Percentiles rank a stretch among this genome's conserved stretches.
Conservation (phyloP, 257 asterid species). For the Eucommia ulmoides region DNA sequence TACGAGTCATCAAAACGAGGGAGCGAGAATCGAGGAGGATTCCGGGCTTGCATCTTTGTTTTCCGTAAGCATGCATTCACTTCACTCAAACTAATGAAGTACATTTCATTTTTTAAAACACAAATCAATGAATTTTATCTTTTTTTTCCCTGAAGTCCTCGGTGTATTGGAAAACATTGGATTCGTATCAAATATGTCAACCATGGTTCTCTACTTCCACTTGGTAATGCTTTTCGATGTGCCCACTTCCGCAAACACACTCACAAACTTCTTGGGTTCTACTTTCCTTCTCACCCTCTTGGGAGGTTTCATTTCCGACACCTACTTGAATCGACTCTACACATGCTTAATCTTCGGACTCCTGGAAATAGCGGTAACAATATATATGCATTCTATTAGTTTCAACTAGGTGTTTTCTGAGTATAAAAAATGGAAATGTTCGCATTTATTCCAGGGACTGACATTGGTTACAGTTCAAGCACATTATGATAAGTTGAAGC, state of each 20-base stretch:
- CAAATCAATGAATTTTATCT: neutral
- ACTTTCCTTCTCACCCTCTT: slow-evolving; percentile 44
- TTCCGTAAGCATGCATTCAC: neutral
- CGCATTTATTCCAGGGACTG: slow-evolving; percentile 25
- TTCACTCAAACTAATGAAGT: neutral
- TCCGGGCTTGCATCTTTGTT: slow-evolving; percentile 1
- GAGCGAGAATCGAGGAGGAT: slow-evolving; percentile 1
- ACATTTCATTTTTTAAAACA: no score
- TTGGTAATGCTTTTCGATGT: slow-evolving; percentile 17
- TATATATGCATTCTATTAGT: neutral
- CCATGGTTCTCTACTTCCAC: slow-evolving; percentile 33
- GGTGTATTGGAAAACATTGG: slow-evolving; percentile 33
- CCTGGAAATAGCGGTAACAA: slow-evolving; percentile 29
- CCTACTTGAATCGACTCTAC: slow-evolving; percentile 33
- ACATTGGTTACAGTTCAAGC: slow-evolving; percentile 42
- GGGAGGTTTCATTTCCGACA: slow-evolving; percentile 44
- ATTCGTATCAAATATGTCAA: slow-evolving; percentile 38
- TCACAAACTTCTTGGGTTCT: slow-evolving; percentile 46
- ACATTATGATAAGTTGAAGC: slow-evolving; percentile 23
- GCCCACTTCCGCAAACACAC: slow-evolving; percentile 32
- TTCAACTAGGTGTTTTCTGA: neutral
- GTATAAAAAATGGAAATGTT: neutral
- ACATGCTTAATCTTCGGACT: slow-evolving; percentile 38
- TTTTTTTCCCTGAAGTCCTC: slow-evolving; percentile 13
- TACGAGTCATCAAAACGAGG: no score